Base-by-base conservation (phyloP, 306 rosid species). In the Echinosophora koreensis region DNA sequence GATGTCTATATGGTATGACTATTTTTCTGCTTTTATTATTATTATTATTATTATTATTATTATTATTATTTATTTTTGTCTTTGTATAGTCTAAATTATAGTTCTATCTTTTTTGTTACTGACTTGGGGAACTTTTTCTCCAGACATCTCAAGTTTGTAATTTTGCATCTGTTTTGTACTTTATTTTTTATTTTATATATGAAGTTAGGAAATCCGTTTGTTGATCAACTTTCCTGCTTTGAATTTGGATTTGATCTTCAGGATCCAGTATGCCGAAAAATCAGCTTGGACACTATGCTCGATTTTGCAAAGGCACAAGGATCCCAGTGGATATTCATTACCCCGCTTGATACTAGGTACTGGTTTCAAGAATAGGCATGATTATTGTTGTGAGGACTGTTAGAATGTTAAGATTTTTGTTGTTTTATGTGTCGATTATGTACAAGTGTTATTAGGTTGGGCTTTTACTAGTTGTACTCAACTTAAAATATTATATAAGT, bases 191-290 rank as follows among this genome's bases (percentile, higher is more conserved):
- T 46, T 9, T 47, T 18, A 16, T 22, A 55, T 32, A 18, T 37
- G 61, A 50, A 55, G 61, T 49, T 47, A 39, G 35, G 22, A 47
- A 71, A 69, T 60, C 51, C 16, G 2, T 71, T 17, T 15, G 39
- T 59, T 70, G 30, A 79, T 67, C n/a, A 66, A n/a, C 32, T 34
- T 60, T 46, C 57, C 58, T 41, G 34, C 49, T 39, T 66, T 49
- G 71, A 11, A 55, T 77, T 51, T 72, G 60, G 66, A n/a, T 77
- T 79, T 59, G 39, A 17, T 84, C 67, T 58, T 47, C 91, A 95
- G 98, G 98, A 95, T 54, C 93, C 98, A 0, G 98, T 94, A 27
- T 92, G 97, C 83, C 86, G 97, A 34, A 95, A 95, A 87, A 92
- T 95, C 79, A 95, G 97, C 84, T 80, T 95, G 77, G 98, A 95